Conservation (phyloP, 1,284 basidiomycete species). For the Tilletia indica region DNA sequence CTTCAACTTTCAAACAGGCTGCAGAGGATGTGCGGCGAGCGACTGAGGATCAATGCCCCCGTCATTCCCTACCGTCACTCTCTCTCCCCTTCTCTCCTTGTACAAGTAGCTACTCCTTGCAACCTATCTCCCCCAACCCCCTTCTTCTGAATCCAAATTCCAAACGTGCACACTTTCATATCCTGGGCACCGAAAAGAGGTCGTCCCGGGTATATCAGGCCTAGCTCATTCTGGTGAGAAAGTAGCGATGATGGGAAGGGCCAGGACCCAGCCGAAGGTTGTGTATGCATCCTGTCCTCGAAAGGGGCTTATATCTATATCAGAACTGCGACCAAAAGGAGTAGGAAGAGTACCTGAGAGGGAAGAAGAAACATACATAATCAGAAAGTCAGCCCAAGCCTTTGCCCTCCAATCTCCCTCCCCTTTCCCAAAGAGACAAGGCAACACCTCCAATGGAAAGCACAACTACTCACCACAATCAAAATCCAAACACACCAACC, state of each 20-base stretch:
- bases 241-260: no score
- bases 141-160: no score
- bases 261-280: no score
- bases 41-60: constrained; percentile 17
- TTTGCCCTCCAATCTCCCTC: no score
- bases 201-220: no score
- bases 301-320: no score
- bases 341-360: constrained; percentile 29
- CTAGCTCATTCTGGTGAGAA: no score
- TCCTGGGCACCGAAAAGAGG: no score
- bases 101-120: constrained; percentile 9
- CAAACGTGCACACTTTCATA: no score
- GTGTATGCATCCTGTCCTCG: not conserved
- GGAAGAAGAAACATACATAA: constrained; percentile 20
- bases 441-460: not conserved
- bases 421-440: no score
- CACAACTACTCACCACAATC: constrained; percentile 33
- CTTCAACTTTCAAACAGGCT: constrained; percentile 9
- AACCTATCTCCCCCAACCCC: not conserved
- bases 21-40: constrained; percentile 20
- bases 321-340: not conserved
- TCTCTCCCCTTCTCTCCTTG: not conserved
- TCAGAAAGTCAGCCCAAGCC: not conserved
- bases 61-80: not conserved
- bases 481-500: constrained; percentile 55